A percentile compares a stretch with the other conserved stretches of the same genome.
phyloP scores from a whole-genome alignment of 148 eudicot species.

The Mesembryanthemum crystallinum region DNA sequence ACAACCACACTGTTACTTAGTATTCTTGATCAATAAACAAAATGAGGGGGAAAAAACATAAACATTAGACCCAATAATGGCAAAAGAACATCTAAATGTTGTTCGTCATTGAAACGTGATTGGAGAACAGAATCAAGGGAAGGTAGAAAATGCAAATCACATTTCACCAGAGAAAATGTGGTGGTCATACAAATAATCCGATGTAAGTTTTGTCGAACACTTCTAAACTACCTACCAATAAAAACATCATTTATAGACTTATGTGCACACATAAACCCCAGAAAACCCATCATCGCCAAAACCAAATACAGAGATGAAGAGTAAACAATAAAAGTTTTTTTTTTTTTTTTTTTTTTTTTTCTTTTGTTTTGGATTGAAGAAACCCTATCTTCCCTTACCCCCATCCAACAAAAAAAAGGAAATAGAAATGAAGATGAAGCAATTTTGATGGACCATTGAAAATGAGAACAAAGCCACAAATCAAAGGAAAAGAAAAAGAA shows the following conservation, averaged over 20 bases:
- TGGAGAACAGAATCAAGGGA: constrained; percentile 5
- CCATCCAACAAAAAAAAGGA: not conserved
- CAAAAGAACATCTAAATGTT: constrained; percentile 12
- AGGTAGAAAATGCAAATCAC: constrained; percentile 32
- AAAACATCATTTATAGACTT: not conserved
- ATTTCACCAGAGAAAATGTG: constrained; percentile 15
- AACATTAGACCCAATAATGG: not conserved
- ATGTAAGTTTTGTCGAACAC: not conserved
- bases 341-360: not conserved
- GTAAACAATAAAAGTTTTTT: not conserved
- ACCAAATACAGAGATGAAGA: not conserved
- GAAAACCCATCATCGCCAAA: not conserved
- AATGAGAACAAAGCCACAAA: not conserved
- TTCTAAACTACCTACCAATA: not conserved
- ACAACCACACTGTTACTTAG: not conserved
- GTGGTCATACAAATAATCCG: not conserved
- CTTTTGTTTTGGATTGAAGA: not conserved
- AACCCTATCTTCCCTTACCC: not conserved
- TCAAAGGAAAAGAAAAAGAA: not conserved
- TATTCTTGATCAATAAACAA: not conserved
- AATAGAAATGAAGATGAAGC: not conserved
- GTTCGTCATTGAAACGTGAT: constrained; percentile 9
- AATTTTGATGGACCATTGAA: not conserved
- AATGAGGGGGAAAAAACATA: not conserved
- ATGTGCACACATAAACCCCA: constrained; percentile 7